A percentile compares a stretch with the other conserved stretches of the same genome.
phyloP scores from a whole-genome alignment of 495 filamentous ascomycete species.

The Lasiosphaeria miniovina region DNA sequence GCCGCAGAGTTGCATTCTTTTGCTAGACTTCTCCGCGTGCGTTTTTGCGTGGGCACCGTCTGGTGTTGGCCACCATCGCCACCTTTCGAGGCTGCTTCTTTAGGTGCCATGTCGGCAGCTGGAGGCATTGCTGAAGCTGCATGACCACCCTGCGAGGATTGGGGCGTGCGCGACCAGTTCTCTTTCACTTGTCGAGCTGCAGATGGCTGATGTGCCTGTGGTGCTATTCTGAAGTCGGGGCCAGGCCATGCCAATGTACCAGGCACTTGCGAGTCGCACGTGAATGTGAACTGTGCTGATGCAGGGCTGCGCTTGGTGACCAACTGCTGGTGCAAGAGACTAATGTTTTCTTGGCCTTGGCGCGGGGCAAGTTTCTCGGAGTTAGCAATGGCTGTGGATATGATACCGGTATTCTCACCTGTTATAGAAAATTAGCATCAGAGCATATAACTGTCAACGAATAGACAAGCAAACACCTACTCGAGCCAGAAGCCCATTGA shows the following conservation, averaged over 20 bases:
- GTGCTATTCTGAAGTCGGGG: conserved; percentile 46
- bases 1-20: conserved; percentile 30
- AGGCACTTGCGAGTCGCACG: conserved; percentile 62
- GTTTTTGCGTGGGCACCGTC: conserved; percentile 14
- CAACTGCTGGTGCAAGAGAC: conserved; percentile 68
- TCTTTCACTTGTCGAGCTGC: conserved; percentile 15
- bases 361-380: conserved; percentile 67
- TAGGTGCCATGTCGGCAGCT: conserved; percentile 4
- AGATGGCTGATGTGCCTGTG: conserved; percentile 9
- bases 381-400: conserved; percentile 84
- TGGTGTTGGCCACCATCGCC: conserved; percentile 6
- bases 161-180: conserved; percentile 15
- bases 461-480: conserved; percentile 33
- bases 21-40: conserved; percentile 17
- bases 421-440: background rate
- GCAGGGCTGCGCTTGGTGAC: conserved; percentile 56
- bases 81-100: conserved; percentile 14
- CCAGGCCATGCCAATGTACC: conserved; percentile 48
- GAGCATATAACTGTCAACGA: background rate
- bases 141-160: conserved; percentile 10
- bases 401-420: conserved; percentile 69
- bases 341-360: conserved; percentile 67
- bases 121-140: conserved; percentile 4
- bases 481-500: conserved; percentile 38
- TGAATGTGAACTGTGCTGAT: conserved; percentile 89